Conservation (phyloP, 2,329 filamentous ascomycete species). For the Pyricularia grisea region DNA sequence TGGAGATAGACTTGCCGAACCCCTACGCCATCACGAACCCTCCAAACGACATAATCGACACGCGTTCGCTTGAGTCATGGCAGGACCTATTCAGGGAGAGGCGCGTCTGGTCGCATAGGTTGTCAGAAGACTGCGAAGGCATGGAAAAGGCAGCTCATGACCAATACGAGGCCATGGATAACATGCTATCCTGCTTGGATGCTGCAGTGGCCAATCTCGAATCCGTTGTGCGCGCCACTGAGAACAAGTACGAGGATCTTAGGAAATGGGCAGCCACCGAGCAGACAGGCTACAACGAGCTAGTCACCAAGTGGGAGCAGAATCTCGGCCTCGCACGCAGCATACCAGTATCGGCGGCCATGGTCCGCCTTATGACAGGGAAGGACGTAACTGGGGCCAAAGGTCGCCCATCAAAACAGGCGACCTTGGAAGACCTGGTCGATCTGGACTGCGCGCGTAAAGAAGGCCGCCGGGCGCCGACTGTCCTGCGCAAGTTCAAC, state of each 20-base stretch:
- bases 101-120: constrained; percentile 64
- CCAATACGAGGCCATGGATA: constrained; percentile 62
- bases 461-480: constrained; percentile 56
- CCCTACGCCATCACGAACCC: constrained; percentile 52
- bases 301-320: constrained; percentile 58
- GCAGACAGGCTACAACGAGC: constrained; percentile 55
- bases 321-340: constrained; percentile 56
- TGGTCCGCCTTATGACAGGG: constrained; percentile 57
- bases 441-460: constrained; percentile 64
- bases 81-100: constrained; percentile 75
- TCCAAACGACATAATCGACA: constrained; percentile 75
- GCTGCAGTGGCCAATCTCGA: constrained; percentile 82
- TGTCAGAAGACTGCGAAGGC: constrained; percentile 59
- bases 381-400: constrained; percentile 27
- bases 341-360: constrained; percentile 55
- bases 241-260: constrained; percentile 62
- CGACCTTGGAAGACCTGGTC: constrained; percentile 66
- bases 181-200: constrained; percentile 70
- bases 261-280: constrained; percentile 62
- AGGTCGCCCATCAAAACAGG: constrained; percentile 32
- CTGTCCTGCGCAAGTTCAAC: constrained; percentile 49
- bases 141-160: constrained; percentile 55
- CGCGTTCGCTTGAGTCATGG: constrained; percentile 80
- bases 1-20: constrained; percentile 41
- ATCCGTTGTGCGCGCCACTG: constrained; percentile 60